Evolutionary conservation across 331 rosid genomes (phyloP).

Genomic region (Malus hybrid): DNA sequence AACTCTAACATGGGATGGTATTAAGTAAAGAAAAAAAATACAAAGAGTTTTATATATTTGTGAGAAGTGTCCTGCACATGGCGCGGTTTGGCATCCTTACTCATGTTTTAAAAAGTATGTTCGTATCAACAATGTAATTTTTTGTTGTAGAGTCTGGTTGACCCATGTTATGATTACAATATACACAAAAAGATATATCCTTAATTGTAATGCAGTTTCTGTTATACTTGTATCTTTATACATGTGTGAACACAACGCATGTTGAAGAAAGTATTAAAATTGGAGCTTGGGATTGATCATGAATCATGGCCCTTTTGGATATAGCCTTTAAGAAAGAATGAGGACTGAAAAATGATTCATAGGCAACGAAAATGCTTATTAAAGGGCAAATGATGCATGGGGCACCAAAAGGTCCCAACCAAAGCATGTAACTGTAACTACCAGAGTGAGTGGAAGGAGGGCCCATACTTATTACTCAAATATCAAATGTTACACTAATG

Average conservation of each 20-base stretch:
- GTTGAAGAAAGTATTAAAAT: neutral
- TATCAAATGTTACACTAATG: conserved; percentile 9
- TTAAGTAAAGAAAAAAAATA: too few relatives aligned
- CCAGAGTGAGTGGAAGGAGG: conserved; percentile 27
- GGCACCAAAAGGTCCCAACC: conserved; percentile 34
- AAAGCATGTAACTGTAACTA: conserved; percentile 14
- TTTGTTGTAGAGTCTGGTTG: neutral
- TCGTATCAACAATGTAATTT: too few relatives aligned
- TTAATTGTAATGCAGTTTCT: too few relatives aligned
- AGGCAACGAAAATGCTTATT: neutral
- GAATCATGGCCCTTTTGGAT: conserved; percentile 8
- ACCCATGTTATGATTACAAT: neutral
- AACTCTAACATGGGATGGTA: neutral
- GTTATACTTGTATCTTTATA: neutral
- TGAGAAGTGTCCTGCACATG: neutral
- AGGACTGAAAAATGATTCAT: neutral
- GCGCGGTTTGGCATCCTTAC: neutral
- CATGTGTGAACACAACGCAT: neutral
- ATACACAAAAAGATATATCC: neutral
- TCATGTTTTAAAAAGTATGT: too few relatives aligned
- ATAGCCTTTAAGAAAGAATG: conserved; percentile 34
- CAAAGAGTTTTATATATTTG: neutral
- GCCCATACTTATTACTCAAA: conserved; percentile 32
- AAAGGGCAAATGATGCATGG: conserved; percentile 32
- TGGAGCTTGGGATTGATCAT: neutral